Conservation (phyloP, 2,329 filamentous ascomycete genomes). For the Botryotinia convoluta region DNA sequence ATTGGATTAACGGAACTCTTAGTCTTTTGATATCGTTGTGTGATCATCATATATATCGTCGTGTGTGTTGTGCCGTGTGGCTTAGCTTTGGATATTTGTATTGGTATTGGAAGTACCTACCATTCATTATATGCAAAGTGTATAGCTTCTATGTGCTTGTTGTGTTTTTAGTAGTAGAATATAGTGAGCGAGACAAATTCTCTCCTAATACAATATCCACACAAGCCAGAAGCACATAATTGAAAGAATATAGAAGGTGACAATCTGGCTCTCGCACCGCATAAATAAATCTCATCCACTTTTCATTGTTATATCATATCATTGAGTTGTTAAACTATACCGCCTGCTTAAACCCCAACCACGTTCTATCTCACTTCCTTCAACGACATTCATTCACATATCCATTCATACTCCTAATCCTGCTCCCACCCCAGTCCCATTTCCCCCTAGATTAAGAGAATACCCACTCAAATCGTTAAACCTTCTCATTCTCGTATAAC, state of each 20-base stretch:
- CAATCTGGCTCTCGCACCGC: accelerated
- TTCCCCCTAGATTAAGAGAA: neutral
- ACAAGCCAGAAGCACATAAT: neutral
- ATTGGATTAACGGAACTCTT: neutral
- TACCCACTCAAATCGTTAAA: neutral
- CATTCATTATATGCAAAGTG: too few relatives aligned
- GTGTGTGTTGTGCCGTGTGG: too few relatives aligned
- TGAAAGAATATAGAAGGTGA: neutral
- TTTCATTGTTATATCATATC: neutral
- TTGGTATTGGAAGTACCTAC: neutral
- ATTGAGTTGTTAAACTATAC: neutral
- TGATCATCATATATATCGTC: too few relatives aligned
- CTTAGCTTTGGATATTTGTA: neutral
- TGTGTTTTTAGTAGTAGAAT: too few relatives aligned
- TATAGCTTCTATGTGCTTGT: too few relatives aligned
- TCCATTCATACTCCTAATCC: neutral
- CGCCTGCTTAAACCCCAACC: neutral
- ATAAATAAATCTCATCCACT: neutral
- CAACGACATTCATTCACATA: neutral
- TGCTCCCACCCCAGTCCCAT: neutral
- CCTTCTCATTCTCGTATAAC: neutral
- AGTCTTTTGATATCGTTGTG: neutral
- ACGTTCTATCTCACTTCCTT: neutral
- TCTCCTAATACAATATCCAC: neutral
- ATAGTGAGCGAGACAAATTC: neutral